Evolutionary conservation across 2,329 filamentous ascomycete species (phyloP), one percentile per base, ranked within the genome.

Genomic region (Myotisia sp.): DNA sequence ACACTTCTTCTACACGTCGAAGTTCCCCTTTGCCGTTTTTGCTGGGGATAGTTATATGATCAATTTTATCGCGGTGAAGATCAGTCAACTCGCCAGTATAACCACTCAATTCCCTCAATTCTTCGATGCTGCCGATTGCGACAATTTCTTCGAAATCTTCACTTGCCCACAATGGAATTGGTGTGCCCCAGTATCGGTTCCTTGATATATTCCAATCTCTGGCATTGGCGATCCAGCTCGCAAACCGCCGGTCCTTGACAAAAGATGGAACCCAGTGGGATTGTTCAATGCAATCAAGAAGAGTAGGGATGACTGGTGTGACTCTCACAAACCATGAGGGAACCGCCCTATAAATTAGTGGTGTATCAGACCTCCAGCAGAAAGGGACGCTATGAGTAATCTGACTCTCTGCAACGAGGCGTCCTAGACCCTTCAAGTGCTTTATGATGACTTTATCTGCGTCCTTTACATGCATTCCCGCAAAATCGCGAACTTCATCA

Each of bases 261-360:
- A 82, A 81, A 1, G 71, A 75, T 1, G 87, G 87, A 1, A 92
- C 84, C 87, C 87, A 95, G 52, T 92, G 81, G 5, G 85, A 90
- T 9, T 72, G 71, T 50, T 92, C 79, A 39, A 94, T 86, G 45
- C 87, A 90, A 47, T 82, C 67, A n/a, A 94, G 66, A 78, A 95
- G 87, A 44, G 86, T 65, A 1, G 85, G 84, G 33, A 93, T 74
- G 46, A 85, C 79, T 39, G 80, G 72, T 12, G 78, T 73, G 29
- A 94, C 83, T 55, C 82, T 83, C 49, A 95, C 79, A 54, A 94
- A 94, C 87, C 87, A 95, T 1, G 85, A 84, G 6, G 86, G 82
- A 12, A 94, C 84, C 17, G 87, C 84, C 44, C 81, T 75, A 60
- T 92, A 90, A 47, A 95, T 93, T 42, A 95, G 68, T 19, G 85